Base-by-base conservation (phyloP, 371 early-diverging fungal genomes). In the Nematocida sp. region DNA sequence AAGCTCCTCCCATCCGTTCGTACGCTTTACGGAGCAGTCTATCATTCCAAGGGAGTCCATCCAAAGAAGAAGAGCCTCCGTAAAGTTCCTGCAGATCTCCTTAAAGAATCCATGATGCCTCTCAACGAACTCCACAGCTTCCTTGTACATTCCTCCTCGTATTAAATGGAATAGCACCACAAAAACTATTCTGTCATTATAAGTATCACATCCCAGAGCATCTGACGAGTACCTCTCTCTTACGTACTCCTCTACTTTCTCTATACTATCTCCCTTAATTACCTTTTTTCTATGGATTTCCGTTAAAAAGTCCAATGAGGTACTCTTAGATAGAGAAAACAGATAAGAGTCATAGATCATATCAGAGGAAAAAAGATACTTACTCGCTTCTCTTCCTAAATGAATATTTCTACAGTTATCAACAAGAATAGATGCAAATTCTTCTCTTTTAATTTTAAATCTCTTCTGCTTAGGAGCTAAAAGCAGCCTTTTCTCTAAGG, bases 341-440 rank as follows among this genome's bases (percentile, higher is more conserved):
- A 25, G 11, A 33, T 61, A 71, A 13, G 45, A 26, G n/a, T 71
- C 75, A 47, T 61, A 71, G 7, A 71, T 11, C 75, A 71, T 71
- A 7, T 16, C 36, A 16, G 61, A 61, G 9, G 75, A 61, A 9
- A 71, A 71, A 3, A 57, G 9, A 36, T 26, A 59, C 39, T 32
- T 20, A 42, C 63, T 45, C 5, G 30, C 47, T 9, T 9, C 13
- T 45, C 36, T 26, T 7, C 47, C 47, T 18, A 7, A 3, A 4
- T 18, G 7, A n/a, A 63, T 16, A 5, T 5, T 4, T 11, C n/a
- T 9, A 45, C 63, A 63, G 7, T 39, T 39, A 5, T 42, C 48
- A 38, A 63, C 35, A 45, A 63, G 9, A 7, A 63, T 63, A 5
- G 30, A 32, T 28, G 40, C 35, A 63, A 63, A 63, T 16, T 63